Percentiles rank a stretch among this genome's conserved stretches.
Evolutionary conservation across 2,329 filamentous ascomycete genomes (phyloP).

Genomic region (Calonectria leucothoes): DNA sequence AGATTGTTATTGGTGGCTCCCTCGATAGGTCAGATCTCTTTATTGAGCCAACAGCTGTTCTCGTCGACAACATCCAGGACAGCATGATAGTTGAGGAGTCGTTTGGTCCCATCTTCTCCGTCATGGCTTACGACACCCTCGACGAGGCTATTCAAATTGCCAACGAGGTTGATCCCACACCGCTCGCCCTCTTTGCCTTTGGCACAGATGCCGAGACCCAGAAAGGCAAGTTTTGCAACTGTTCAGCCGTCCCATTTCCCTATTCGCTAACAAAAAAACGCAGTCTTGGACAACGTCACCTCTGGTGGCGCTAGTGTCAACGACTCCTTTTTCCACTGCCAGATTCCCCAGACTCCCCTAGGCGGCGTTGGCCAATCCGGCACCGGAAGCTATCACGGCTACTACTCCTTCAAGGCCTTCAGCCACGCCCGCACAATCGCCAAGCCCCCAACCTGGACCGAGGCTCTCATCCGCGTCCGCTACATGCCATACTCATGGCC

Average conservation of each 20-base stretch:
- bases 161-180: constrained; percentile 84
- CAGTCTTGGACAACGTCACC: constrained; percentile 51
- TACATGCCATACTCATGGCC: constrained; percentile 71
- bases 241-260: background rate
- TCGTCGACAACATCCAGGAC: constrained; percentile 75
- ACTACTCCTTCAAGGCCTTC: constrained; percentile 58
- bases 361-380: constrained; percentile 63
- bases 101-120: constrained; percentile 92
- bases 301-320: constrained; percentile 65
- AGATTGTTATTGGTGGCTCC: constrained; percentile 87
- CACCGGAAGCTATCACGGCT: constrained; percentile 60
- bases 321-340: constrained; percentile 58
- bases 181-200: constrained; percentile 87
- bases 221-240: constrained; percentile 65
- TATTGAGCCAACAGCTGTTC: constrained; percentile 94
- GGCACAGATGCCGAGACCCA: constrained; percentile 83
- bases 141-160: constrained; percentile 87
- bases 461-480: constrained; percentile 70
- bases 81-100: constrained; percentile 88
- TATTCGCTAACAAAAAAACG: constrained; percentile 45
- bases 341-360: constrained; percentile 56
- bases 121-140: constrained; percentile 82
- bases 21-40: constrained; percentile 84
- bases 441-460: constrained; percentile 51
- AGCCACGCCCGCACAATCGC: constrained; percentile 53